Conservation (phyloP, 495 filamentous ascomycete species). For the Podospora bellae-mahoneyi region DNA sequence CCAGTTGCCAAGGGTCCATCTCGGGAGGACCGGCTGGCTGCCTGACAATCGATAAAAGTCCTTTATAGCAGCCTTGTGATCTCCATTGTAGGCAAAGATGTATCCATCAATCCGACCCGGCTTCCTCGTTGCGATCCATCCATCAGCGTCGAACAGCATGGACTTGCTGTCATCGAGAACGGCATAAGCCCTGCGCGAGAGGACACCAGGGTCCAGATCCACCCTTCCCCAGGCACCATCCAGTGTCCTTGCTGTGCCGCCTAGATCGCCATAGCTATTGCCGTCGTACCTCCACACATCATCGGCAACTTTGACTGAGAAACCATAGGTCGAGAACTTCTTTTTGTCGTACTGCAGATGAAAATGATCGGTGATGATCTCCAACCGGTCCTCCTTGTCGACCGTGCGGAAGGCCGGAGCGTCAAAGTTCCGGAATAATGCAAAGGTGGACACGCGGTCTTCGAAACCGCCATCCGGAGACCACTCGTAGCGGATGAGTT, state of each 20-base stretch:
- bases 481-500: constrained; percentile 57
- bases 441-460: constrained; percentile 56
- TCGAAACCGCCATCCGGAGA: constrained; percentile 54
- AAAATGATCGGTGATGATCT: constrained; percentile 51
- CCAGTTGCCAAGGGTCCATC: constrained; percentile 61
- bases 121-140: constrained; percentile 44
- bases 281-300: constrained; percentile 49
- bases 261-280: constrained; percentile 42
- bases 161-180: constrained; percentile 53
- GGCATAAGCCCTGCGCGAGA: constrained; percentile 46
- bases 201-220: constrained; percentile 46
- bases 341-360: constrained; percentile 53
- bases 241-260: constrained; percentile 54
- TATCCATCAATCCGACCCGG: constrained; percentile 54
- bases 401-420: constrained; percentile 46
- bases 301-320: constrained; percentile 38
- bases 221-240: constrained; percentile 51
- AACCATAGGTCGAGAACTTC: constrained; percentile 44
- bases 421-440: constrained; percentile 48
- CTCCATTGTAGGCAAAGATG: constrained; percentile 54
- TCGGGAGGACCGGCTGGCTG: constrained; percentile 52
- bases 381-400: constrained; percentile 37
- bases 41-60: constrained; percentile 56
- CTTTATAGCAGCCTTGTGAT: constrained; percentile 52
- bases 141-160: constrained; percentile 54